Conservation (phyloP, 495 filamentous ascomycete genomes). For the Immersiella caudata region DNA sequence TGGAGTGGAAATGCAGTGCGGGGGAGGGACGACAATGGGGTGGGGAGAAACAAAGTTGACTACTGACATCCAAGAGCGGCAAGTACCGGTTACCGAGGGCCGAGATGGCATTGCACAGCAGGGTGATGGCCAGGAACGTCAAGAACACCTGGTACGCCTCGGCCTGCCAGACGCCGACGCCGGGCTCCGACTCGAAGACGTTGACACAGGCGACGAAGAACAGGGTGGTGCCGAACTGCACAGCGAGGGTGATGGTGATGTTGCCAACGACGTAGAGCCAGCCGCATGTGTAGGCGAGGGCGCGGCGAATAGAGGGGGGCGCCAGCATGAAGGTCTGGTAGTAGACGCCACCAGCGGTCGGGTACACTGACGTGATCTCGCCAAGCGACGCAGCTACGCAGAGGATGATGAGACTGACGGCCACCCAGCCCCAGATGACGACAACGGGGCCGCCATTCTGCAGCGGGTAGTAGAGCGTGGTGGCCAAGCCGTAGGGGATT, state of each 20-base stretch:
- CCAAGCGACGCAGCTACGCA: conserved; percentile 56
- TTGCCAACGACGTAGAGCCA: conserved; percentile 71
- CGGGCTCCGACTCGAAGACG: conserved; percentile 50
- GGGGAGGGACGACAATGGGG: conserved; percentile 2
- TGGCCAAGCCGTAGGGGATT: conserved; percentile 68
- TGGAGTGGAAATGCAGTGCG: background rate
- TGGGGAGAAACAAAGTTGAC: background rate
- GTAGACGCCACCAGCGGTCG: conserved; percentile 59
- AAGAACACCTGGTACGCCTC: conserved; percentile 61
- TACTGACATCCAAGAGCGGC: conserved; percentile 57
- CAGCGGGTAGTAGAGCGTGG: conserved; percentile 70
- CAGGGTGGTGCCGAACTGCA: conserved; percentile 66
- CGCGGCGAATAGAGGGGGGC: conserved; percentile 40
- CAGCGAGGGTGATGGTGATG: conserved; percentile 69
- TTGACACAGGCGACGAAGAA: conserved; percentile 58
- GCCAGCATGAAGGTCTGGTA: conserved; percentile 61
- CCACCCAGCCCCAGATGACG: conserved; percentile 66
- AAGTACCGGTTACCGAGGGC: conserved; percentile 59
- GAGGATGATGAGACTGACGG: conserved; percentile 52
- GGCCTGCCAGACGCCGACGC: conserved; percentile 43
- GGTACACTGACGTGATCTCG: conserved; percentile 60
- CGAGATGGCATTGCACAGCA: conserved; percentile 58
- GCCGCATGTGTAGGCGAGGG: conserved; percentile 66
- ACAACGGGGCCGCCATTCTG: conserved; percentile 65
- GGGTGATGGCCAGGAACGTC: conserved; percentile 60